Evolutionary conservation across 441 rosid species (phyloP), one percentile per base, ranked within the genome.

Genomic region (Erodium trifolium): DNA sequence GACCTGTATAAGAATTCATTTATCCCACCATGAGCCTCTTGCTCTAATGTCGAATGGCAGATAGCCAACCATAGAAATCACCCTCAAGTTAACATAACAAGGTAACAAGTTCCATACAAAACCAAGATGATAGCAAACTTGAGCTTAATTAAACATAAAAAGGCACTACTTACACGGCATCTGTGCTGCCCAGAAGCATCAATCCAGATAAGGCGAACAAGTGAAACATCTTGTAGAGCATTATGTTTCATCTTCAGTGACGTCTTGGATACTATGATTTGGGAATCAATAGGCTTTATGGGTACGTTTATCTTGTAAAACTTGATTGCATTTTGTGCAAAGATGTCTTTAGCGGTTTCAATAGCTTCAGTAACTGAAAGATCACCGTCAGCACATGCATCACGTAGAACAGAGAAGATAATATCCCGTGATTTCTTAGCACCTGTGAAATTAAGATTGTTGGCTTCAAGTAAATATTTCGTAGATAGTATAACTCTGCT

Each of bases 141-240:
- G 45, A 39, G 45, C 45, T 39, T 5, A 39, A 39, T 37, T 3
- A 71, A 35, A 67, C 27, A 23, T 23, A 57, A 35, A 73, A 80
- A 10, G 13, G 5, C 19, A 70, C 62, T 73, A 80, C 95, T 81
- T 75, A 91, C 99, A 10, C 97, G 98, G 71, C 92, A 92, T 87
- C 99, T 82, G 71, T 88, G 91, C 73, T 92, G 99, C 75, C 99
- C 99, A 70, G 96, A 90, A 65, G 96, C 63, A 86, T 92, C 98
- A 68, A 84, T 86, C 99, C 97, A 94, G 29, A 94, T 72, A 53
- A 92, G 10, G 34, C 99, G 96, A 72, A 90, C 84, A 73, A 92
- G 77, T n/a, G 82, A 83, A 70, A 69, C 77, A 77, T 63, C 68
- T 64, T 74, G 75, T 27, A 67, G 69, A 18, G 71, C 73, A 72